phyloP scores from a whole-genome alignment of 805 yeast species.

The Barnettozyma populi region DNA sequence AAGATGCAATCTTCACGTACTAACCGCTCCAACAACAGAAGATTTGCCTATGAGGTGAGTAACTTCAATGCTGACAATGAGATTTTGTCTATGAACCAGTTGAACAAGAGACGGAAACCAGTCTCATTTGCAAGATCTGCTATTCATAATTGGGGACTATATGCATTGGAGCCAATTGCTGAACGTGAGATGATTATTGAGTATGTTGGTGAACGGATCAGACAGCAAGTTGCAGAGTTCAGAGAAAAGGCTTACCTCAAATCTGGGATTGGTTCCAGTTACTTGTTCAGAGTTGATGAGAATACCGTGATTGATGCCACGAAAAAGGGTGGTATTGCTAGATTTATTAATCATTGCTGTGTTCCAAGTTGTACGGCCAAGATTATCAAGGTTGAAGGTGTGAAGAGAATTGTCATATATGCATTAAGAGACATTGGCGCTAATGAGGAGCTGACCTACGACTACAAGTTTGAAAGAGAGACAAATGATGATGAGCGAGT shows the following conservation, averaged over 20 bases:
- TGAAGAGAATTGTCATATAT: slow-evolving; percentile 88
- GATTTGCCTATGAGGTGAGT: slow-evolving; percentile 84
- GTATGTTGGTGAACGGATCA: slow-evolving; percentile 90
- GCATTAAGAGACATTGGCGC: slow-evolving; percentile 84
- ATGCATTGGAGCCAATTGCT: slow-evolving; percentile 93
- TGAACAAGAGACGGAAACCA: slow-evolving; percentile 85
- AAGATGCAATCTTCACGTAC: slow-evolving; percentile 69
- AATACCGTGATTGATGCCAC: slow-evolving; percentile 96
- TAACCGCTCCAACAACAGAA: slow-evolving; percentile 79
- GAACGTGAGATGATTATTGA: slow-evolving; percentile 97
- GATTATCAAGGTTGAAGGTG: slow-evolving; percentile 91
- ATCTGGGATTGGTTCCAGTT: slow-evolving; percentile 94
- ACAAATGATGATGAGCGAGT: slow-evolving; percentile 82
- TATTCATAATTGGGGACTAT: slow-evolving; percentile 96
- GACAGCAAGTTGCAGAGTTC: slow-evolving; percentile 92
- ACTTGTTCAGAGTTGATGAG: slow-evolving; percentile 87
- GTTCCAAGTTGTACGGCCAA: slow-evolving; percentile 97
- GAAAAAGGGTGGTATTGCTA: slow-evolving; percentile 92
- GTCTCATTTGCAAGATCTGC: slow-evolving; percentile 97
- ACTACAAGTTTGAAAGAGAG: slow-evolving; percentile 91
- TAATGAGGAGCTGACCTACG: slow-evolving; percentile 91
- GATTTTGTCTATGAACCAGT: slow-evolving; percentile 74
- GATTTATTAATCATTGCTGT: slow-evolving; percentile 96
- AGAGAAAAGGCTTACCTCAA: slow-evolving; percentile 80
- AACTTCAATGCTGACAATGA: slow-evolving; percentile 83